Evolutionary conservation across 192 early-diverging fungal species (phyloP).

Genomic region (Podila epicladia): DNA sequence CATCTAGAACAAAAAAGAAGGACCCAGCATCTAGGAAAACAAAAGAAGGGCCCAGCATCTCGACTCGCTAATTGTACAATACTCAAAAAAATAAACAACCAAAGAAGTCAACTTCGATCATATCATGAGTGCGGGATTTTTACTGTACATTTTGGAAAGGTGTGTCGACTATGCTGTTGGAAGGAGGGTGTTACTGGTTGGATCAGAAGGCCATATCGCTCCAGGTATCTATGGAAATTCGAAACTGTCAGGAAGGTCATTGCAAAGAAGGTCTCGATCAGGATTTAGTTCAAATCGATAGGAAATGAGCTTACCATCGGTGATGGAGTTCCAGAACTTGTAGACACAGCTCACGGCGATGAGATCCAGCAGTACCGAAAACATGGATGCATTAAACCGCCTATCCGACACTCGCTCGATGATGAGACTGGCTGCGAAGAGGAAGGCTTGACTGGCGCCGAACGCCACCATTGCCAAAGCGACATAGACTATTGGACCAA

Average conservation of each 20-base stretch:
- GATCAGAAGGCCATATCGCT: conserved; percentile 13
- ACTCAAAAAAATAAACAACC: too few species aligned
- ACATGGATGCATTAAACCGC: conserved; percentile 61
- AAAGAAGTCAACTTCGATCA: too few species aligned
- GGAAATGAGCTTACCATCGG: conserved; percentile 50
- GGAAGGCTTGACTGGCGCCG: conserved; percentile 11
- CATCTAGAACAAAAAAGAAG: background rate
- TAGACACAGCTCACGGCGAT: conserved; percentile 55
- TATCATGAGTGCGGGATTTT: too few species aligned
- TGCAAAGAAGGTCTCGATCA: background rate
- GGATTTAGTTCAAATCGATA: conserved; percentile 22
- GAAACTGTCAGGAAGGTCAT: too few species aligned
- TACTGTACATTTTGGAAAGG: too few species aligned
- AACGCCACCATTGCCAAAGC: conserved; percentile 10
- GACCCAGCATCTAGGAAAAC: too few species aligned
- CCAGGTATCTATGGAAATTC: conserved; percentile 20
- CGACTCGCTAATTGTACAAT: background rate
- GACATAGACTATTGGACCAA: conserved; percentile 12
- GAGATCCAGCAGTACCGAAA: conserved; percentile 59
- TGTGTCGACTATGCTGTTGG: background rate
- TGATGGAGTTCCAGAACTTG: conserved; percentile 65
- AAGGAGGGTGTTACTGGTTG: background rate
- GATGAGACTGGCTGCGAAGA: conserved; percentile 6
- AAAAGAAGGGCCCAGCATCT: too few species aligned
- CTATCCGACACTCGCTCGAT: conserved; percentile 11